Percentiles rank a stretch among this genome's conserved stretches.
These are phyloP conservation scores for Colletotrichum cuscutae DNA, from an alignment of 2,329 filamentous ascomycete genomes.

Conservation along the genomic window DNA sequence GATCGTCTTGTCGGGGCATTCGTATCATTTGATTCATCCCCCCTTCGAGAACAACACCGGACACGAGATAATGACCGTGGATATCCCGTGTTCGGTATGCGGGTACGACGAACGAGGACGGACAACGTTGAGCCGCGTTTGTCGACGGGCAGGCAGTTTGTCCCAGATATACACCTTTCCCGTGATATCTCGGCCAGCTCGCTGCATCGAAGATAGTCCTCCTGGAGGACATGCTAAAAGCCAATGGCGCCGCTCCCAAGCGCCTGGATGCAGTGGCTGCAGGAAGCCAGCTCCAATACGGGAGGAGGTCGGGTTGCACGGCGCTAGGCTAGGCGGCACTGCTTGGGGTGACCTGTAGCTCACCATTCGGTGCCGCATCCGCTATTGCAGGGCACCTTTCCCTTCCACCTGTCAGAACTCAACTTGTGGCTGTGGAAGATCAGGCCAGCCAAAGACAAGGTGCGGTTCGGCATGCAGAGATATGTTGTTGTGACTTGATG, in stretches of 20 bases:
- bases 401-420: slow-evolving; percentile 25
- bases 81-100: background rate
- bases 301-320: slow-evolving; percentile 32
- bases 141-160: background rate
- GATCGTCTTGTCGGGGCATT: slow-evolving; percentile 10
- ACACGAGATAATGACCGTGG: background rate
- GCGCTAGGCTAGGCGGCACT: slow-evolving; percentile 28
- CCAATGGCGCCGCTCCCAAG: slow-evolving; percentile 16
- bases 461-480: slow-evolving; percentile 7
- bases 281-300: slow-evolving; percentile 24
- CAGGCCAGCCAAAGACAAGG: slow-evolving; percentile 12
- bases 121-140: background rate
- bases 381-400: slow-evolving; percentile 7
- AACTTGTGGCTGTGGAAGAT: slow-evolving; percentile 13
- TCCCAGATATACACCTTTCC: background rate
- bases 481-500: background rate
- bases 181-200: background rate
- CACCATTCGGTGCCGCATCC: slow-evolving; percentile 11
- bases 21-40: slow-evolving; percentile 12
- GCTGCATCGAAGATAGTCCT: background rate
- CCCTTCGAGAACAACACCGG: background rate
- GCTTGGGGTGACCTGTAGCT: background rate
- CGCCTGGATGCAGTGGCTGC: slow-evolving; percentile 15
- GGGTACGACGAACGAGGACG: slow-evolving; percentile 1
- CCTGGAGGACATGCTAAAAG: background rate